A percentile compares a stretch with the other conserved stretches of the same genome.
These are phyloP conservation scores for Candida taoyuanica DNA, from an alignment of 805 yeast genomes.

Conservation along the genomic window DNA sequence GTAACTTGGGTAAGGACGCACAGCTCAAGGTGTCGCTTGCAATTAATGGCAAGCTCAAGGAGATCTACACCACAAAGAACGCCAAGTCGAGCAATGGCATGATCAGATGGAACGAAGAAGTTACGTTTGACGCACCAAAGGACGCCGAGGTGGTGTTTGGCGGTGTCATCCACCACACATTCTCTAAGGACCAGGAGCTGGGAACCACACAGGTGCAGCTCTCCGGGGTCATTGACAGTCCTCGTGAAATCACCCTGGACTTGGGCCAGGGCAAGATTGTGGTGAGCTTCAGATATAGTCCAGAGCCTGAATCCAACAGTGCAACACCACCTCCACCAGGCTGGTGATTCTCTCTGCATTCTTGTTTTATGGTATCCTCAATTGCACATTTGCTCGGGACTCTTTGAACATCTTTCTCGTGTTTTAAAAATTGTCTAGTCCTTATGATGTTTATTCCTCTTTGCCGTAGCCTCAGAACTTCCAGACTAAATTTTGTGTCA, in stretches of 20 bases:
- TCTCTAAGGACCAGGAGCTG: constrained; percentile 65
- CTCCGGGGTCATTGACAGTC: constrained; percentile 43
- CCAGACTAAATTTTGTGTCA: no score
- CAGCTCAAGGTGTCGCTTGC: constrained; percentile 54
- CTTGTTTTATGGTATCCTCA: not conserved
- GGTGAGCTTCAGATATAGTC: constrained; percentile 37
- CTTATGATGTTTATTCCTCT: no score
- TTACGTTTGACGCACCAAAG: constrained; percentile 61
- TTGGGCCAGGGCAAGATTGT: constrained; percentile 38
- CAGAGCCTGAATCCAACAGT: constrained; percentile 18
- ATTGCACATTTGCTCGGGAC: no score
- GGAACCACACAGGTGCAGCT: constrained; percentile 55
- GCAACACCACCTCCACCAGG: constrained; percentile 20
- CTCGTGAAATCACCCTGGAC: constrained; percentile 37
- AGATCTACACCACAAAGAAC: constrained; percentile 59
- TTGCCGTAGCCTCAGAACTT: no score
- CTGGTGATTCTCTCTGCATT: constrained; percentile 13
- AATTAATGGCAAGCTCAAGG: constrained; percentile 43
- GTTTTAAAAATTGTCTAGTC: no score
- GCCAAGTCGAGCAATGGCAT: constrained; percentile 45
- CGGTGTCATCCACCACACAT: constrained; percentile 61
- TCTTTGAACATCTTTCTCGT: no score
- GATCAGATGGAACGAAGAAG: constrained; percentile 57
- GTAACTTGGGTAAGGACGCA: constrained; percentile 36
- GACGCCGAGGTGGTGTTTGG: constrained; percentile 56